These are phyloP conservation scores for Trypanosoma melophagium DNA, from an alignment of 208 protist species.

Conservation along the genomic window DNA sequence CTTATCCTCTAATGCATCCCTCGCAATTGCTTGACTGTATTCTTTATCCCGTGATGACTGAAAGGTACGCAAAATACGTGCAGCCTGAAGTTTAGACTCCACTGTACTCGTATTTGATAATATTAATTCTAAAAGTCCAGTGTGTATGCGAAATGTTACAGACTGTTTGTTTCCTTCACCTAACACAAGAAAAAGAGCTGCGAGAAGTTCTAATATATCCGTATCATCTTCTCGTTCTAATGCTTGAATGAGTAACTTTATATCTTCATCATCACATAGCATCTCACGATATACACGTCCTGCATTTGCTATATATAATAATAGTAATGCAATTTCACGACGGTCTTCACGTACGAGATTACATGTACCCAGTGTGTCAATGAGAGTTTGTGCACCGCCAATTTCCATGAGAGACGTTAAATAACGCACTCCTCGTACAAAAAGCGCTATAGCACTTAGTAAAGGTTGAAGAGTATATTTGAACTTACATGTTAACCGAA, in stretches of 20 bases:
- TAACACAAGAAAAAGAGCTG: conserved; percentile 64
- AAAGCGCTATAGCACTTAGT: conserved; percentile 61
- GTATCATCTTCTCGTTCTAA: conserved; percentile 55
- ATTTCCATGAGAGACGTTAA: conserved; percentile 78
- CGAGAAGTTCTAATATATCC: conserved; percentile 46
- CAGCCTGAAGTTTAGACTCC: conserved; percentile 51
- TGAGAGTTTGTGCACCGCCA: conserved; percentile 58
- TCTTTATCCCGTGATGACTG: conserved; percentile 65
- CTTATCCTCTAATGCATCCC: conserved; percentile 16
- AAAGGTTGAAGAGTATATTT: conserved; percentile 41
- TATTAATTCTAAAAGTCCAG: conserved; percentile 60
- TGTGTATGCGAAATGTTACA: conserved; percentile 46
- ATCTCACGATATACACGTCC: conserved; percentile 89
- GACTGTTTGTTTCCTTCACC: conserved; percentile 61
- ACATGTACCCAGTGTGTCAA: conserved; percentile 36
- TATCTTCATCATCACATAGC: conserved; percentile 71
- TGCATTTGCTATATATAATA: conserved; percentile 79
- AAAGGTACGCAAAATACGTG: conserved; percentile 56
- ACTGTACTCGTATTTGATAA: conserved; percentile 1
- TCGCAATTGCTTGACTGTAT: conserved; percentile 20
- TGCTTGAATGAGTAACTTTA: conserved; percentile 52
- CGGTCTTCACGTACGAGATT: conserved; percentile 44
- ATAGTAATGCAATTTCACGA: conserved; percentile 48
- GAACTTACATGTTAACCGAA: conserved; percentile 70
- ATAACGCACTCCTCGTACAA: conserved; percentile 74